phyloP scores from a whole-genome alignment of 805 yeast genomes.

The Allodekkera sacchari region DNA sequence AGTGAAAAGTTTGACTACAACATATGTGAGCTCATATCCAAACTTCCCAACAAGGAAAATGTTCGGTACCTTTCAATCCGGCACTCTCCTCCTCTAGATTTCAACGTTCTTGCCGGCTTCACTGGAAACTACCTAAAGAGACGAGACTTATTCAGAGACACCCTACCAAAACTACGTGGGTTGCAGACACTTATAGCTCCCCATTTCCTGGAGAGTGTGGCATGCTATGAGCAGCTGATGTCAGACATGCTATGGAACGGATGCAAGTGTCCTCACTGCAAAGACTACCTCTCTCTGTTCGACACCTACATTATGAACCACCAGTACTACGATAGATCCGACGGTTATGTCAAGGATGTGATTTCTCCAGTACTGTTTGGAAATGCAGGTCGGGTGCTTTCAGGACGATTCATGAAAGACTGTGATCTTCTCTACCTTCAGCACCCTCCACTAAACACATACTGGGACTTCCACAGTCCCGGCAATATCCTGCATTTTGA shows the following conservation, averaged over 20 bases:
- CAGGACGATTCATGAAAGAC: conserved; percentile 22
- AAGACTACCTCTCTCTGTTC: conserved; percentile 35
- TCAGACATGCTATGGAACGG: conserved; percentile 75
- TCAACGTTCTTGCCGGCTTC: conserved; percentile 51
- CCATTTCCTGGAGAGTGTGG: conserved; percentile 46
- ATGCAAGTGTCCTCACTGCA: conserved; percentile 55
- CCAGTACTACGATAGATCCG: conserved; percentile 41
- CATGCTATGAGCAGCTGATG: conserved; percentile 64
- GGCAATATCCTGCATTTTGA: conserved; percentile 29
- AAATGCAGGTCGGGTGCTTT: conserved; percentile 37
- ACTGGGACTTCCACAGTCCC: conserved; percentile 39
- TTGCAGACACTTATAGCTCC: conserved; percentile 47
- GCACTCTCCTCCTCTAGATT: conserved; percentile 53
- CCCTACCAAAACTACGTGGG: conserved; percentile 36
- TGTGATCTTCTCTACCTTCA: conserved; percentile 18
- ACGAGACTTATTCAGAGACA: conserved; percentile 38
- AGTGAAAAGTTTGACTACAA: conserved; percentile 48
- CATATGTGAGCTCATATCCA: conserved; percentile 33
- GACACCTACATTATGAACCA: conserved; percentile 61
- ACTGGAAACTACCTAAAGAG: conserved; percentile 69
- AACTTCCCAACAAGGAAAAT: conserved; percentile 24
- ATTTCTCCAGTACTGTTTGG: conserved; percentile 51
- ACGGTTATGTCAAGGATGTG: conserved; percentile 48
- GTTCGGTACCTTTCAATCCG: conserved; percentile 40
- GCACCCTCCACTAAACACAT: conserved; percentile 24